phyloP scores from a whole-genome alignment of 2,329 filamentous ascomycete species.

The Fusarium caatingaense region DNA sequence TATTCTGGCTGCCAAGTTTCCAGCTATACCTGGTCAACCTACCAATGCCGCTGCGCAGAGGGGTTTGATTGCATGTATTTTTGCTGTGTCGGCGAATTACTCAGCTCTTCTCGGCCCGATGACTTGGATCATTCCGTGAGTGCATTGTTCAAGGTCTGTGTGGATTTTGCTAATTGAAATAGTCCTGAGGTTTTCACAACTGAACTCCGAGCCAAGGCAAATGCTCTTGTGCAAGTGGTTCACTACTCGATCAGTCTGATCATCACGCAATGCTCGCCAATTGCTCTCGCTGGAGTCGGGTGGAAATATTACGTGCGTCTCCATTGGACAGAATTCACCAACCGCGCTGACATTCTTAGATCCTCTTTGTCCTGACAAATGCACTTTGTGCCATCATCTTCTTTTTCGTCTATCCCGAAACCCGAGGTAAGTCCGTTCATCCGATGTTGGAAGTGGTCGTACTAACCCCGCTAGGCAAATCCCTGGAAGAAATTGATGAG shows the following conservation, averaged over 20 bases:
- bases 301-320: too few species aligned
- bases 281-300: constrained; percentile 52
- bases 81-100: constrained; percentile 49
- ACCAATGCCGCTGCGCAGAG: constrained; percentile 54
- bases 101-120: constrained; percentile 55
- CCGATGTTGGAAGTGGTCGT: too few species aligned
- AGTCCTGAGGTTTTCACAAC: constrained; percentile 57
- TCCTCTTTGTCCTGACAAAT: constrained; percentile 55
- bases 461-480: too few species aligned
- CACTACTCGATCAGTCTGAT: constrained; percentile 56
- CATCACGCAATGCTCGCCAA: constrained; percentile 56
- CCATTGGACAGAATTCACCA: too few species aligned
- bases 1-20: constrained; percentile 52
- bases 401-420: constrained; percentile 53
- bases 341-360: constrained; percentile 45
- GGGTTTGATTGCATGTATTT: constrained; percentile 55
- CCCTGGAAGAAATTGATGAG: constrained; percentile 55
- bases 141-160: background rate
- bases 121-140: constrained; percentile 58
- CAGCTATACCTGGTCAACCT: constrained; percentile 50
- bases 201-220: constrained; percentile 55
- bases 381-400: constrained; percentile 52
- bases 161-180: fast-evolving
- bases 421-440: constrained; percentile 48
- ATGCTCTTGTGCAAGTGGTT: constrained; percentile 55